phyloP scores from a whole-genome alignment of 2,329 filamentous ascomycete species.

The Xylaria sp. region DNA sequence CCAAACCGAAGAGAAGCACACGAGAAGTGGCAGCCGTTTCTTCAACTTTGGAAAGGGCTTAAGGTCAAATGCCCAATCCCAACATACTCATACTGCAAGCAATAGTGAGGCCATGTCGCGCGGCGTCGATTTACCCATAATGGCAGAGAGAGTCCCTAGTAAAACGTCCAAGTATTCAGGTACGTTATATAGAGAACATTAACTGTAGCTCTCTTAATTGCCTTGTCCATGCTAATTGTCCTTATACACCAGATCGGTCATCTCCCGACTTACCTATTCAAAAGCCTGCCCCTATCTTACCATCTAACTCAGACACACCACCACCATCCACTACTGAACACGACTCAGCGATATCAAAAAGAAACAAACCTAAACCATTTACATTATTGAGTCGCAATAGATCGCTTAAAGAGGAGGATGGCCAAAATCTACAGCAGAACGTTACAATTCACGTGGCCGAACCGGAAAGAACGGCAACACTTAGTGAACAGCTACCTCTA shows the following conservation, averaged over 20 bases:
- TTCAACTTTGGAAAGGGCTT: slow-evolving; percentile 49
- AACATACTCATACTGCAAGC: slow-evolving; percentile 42
- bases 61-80: slow-evolving; percentile 43
- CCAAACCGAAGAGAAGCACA: slow-evolving; percentile 47
- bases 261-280: slow-evolving; percentile 52
- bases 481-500: slow-evolving; percentile 56
- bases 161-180: slow-evolving; percentile 49
- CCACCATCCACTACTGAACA: slow-evolving; percentile 63
- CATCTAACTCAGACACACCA: slow-evolving; percentile 64
- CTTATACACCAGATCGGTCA: slow-evolving; percentile 45
- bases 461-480: slow-evolving; percentile 52
- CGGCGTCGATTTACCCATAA: slow-evolving; percentile 45
- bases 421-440: slow-evolving; percentile 52
- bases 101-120: slow-evolving; percentile 47
- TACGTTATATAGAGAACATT: slow-evolving; percentile 37
- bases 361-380: slow-evolving; percentile 66
- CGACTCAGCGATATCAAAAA: slow-evolving; percentile 57
- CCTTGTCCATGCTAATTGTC: slow-evolving; percentile 40
- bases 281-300: slow-evolving; percentile 55
- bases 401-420: slow-evolving; percentile 61
- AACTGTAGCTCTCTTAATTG: slow-evolving; percentile 21
- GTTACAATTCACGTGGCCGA: slow-evolving; percentile 50
- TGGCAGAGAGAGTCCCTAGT: slow-evolving; percentile 47
- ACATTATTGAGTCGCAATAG: slow-evolving; percentile 62
- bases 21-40: slow-evolving; percentile 50